Evolutionary conservation across 441 rosid genomes (phyloP).

Genomic region (Daphne laureola): DNA sequence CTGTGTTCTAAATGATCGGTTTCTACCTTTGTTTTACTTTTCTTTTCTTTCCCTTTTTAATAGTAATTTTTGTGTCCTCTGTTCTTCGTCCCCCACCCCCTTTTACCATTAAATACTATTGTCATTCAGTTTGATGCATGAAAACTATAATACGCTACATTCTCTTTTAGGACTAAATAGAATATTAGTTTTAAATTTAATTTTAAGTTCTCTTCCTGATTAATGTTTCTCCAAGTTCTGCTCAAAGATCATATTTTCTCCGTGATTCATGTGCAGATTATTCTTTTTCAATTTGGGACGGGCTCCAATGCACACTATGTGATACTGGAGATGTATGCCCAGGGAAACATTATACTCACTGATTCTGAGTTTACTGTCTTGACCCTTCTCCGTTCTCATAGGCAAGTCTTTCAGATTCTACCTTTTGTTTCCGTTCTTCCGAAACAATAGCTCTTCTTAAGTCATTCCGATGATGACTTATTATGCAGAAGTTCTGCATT

Average conservation of each 20-base stretch:
- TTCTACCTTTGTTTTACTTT: neutral
- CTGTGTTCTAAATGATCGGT: no score
- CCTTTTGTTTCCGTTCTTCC: no score
- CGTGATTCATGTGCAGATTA: constrained; percentile 38
- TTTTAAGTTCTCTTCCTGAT: neutral
- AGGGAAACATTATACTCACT: constrained; percentile 91
- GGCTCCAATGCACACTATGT: constrained; percentile 86
- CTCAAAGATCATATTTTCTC: no score
- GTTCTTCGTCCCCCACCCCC: no score
- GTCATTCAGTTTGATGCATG: no score
- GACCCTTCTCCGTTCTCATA: constrained; percentile 95
- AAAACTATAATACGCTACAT: no score
- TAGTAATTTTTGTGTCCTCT: neutral
- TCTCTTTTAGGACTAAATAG: no score
- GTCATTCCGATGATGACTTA: no score
- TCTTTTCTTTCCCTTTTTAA: neutral
- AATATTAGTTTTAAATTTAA: neutral
- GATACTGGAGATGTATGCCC: constrained; percentile 92
- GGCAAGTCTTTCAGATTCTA: constrained; percentile 33
- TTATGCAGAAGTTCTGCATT: neutral
- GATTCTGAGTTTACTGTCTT: constrained; percentile 80
- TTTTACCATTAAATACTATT: no score
- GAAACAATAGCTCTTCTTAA: no score
- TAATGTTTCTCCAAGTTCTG: neutral
- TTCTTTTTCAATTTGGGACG: constrained; percentile 88